phyloP scores from a whole-genome alignment of 2,329 filamentous ascomycete genomes.

The Botrytis porri region DNA sequence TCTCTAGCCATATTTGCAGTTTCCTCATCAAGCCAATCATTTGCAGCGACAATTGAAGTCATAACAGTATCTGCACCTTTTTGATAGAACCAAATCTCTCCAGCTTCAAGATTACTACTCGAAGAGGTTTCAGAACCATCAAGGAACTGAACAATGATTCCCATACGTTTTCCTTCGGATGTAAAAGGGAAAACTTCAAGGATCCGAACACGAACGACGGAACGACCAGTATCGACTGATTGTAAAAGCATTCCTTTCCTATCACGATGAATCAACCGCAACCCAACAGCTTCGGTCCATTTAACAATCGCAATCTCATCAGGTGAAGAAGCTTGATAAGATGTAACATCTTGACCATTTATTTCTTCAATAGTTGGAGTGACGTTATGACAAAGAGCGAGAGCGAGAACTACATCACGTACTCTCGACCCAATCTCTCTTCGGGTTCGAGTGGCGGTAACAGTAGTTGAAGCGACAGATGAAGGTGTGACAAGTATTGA shows the following conservation, averaged over 20 bases:
- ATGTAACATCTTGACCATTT: conserved; percentile 71
- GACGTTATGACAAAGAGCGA: conserved; percentile 95
- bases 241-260: conserved; percentile 81
- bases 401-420: conserved; percentile 84
- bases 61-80: conserved; percentile 99
- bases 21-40: conserved; percentile 98
- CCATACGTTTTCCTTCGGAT: conserved; percentile 97
- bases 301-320: conserved; percentile 97
- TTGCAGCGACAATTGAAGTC: conserved; percentile 89
- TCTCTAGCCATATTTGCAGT: conserved; percentile 99
- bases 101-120: conserved; percentile 49
- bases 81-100: conserved; percentile 97
- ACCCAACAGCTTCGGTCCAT: conserved; percentile 90
- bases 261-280: conserved; percentile 81
- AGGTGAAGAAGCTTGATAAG: conserved; percentile 94
- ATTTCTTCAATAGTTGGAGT: conserved; percentile 87
- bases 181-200: conserved; percentile 97
- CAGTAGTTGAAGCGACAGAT: conserved; percentile 58
- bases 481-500: conserved; percentile 70
- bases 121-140: conserved; percentile 52
- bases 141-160: conserved; percentile 86
- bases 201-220: conserved; percentile 81
- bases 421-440: conserved; percentile 93
- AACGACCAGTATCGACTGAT: conserved; percentile 67
- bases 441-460: conserved; percentile 72